phyloP scores from a whole-genome alignment of 192 early-diverging fungal genomes.

The Obelidium mucronatum region DNA sequence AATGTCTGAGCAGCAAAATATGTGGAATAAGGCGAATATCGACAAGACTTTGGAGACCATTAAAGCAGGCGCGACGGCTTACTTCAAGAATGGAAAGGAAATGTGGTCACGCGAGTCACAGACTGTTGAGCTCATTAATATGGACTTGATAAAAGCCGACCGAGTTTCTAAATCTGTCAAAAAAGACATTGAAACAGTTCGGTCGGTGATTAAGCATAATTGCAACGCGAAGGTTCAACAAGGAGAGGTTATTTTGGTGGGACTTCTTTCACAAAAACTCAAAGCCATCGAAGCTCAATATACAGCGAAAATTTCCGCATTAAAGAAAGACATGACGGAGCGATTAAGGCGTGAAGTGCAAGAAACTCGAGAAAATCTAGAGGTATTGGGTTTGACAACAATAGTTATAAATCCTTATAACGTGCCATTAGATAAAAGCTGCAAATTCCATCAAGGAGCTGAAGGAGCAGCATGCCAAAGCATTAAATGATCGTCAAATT shows the following conservation, averaged over 20 bases:
- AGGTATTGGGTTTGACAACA: too few relatives aligned
- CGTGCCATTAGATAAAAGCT: too few relatives aligned
- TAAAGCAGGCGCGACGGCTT: constrained; percentile 17
- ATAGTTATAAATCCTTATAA: too few relatives aligned
- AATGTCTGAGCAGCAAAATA: background rate
- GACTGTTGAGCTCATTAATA: constrained; percentile 4
- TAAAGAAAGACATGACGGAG: background rate
- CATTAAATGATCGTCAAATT: background rate
- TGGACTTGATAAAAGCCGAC: constrained; percentile 18
- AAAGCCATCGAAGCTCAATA: background rate
- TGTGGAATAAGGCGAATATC: background rate
- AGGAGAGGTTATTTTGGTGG: constrained; percentile 17
- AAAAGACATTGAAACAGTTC: background rate
- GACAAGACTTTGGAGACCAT: constrained; percentile 19
- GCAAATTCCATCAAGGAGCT: background rate
- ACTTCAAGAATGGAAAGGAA: constrained; percentile 32
- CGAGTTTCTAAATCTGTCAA: background rate
- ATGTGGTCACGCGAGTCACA: constrained; percentile 31
- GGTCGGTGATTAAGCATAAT: constrained; percentile 9
- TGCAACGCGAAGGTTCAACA: constrained; percentile 21
- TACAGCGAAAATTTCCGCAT: background rate
- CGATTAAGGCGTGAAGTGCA: background rate
- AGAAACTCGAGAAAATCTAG: too few relatives aligned
- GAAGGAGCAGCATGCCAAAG: background rate
- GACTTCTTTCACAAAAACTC: background rate